Evolutionary conservation across 2,329 filamentous ascomycete species (phyloP), one percentile per base, ranked within the genome.

Genomic region (Byssothecium circinans): DNA sequence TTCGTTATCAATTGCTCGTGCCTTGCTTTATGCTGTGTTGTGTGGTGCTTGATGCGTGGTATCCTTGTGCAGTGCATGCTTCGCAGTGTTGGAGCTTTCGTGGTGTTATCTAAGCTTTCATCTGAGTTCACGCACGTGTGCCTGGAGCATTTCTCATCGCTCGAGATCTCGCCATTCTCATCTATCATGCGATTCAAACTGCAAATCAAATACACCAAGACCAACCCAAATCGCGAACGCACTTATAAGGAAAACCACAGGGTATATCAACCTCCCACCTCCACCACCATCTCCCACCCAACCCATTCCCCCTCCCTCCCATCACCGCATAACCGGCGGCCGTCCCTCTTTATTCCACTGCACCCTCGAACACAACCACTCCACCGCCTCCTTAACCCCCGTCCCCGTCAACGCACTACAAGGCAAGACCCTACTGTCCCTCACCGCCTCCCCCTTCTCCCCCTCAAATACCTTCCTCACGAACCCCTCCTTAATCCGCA

Each of bases 391-490:
- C 64, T 84, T 84, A 2, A 99, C 94, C 2, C 94, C 94, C 12
- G 80, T 81, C 41, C 76, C 89, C 5, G 87, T 92, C 65, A 99
- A 74, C n/a, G 94, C 94, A 68, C 89, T 95, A 53, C 96, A 85
- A 6, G 94, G 91, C 65, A 99, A 72, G 14, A 97, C 94, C 51
- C 94, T 81, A 65, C 89, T 95, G 75, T 99, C 94, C 55, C 92
- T 82, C 43, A 96, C 89, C 54, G 85, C 88, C 34, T 81, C 82
- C 0, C 90, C 90, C 74, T 92, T 94, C 67, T 95, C 89, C 17
- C 94, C 89, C 76, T 97, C 91, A 76, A 96, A 94, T 18, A 99
- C 91, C 75, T 88, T 91, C 74, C 95, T 87, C 42, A 99, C 91
- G 45, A 97, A 78, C 0, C 92, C 94, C 71, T 99, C 94, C 75